These are phyloP conservation scores for Candida gigantensis DNA, from an alignment of 1,139 yeast genomes.

Conservation along the genomic window DNA sequence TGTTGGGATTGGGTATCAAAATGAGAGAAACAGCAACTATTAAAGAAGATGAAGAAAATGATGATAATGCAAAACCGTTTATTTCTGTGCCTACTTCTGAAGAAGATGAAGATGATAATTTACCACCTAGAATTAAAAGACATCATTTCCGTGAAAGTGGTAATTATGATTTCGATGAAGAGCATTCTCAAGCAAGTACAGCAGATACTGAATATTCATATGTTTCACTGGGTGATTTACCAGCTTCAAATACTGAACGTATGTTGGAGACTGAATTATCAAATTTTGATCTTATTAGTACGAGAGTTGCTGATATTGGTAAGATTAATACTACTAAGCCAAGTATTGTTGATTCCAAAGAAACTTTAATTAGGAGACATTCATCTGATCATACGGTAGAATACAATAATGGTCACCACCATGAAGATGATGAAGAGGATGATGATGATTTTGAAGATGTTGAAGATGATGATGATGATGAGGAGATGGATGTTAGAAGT, in stretches of 20 bases:
- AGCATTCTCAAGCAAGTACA: conserved; percentile 26
- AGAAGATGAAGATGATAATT: conserved; percentile 22
- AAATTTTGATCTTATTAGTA: conserved; percentile 32
- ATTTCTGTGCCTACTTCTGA: conserved; percentile 7
- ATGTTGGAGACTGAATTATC: conserved; percentile 28
- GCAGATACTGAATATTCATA: conserved; percentile 21
- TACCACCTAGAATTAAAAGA: conserved; percentile 17
- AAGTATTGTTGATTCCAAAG: conserved; percentile 30
- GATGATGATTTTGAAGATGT: conserved; percentile 8
- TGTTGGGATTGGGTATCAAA: conserved; percentile 36
- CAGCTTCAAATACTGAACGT: conserved; percentile 2
- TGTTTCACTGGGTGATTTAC: conserved; percentile 8
- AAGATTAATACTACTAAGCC: conserved; percentile 26
- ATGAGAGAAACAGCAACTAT: conserved; percentile 14
- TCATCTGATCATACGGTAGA: conserved; percentile 3
- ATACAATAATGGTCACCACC: conserved; percentile 2
- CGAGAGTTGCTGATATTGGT: conserved; percentile 35
- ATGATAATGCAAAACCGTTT: conserved; percentile 8
- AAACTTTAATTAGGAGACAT: conserved; percentile 21
- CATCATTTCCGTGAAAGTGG: conserved; percentile 19
- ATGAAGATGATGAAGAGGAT: conserved; percentile 11
- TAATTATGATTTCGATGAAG: conserved; percentile 21
- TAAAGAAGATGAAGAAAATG: conserved; percentile 13
- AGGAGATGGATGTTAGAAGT: conserved; percentile 11
- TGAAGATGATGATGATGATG: conserved; percentile 18